Percentiles rank a stretch among this genome's conserved stretches.
phyloP scores from a whole-genome alignment of 2,329 filamentous ascomycete species.

The Colletotrichum acutatum region DNA sequence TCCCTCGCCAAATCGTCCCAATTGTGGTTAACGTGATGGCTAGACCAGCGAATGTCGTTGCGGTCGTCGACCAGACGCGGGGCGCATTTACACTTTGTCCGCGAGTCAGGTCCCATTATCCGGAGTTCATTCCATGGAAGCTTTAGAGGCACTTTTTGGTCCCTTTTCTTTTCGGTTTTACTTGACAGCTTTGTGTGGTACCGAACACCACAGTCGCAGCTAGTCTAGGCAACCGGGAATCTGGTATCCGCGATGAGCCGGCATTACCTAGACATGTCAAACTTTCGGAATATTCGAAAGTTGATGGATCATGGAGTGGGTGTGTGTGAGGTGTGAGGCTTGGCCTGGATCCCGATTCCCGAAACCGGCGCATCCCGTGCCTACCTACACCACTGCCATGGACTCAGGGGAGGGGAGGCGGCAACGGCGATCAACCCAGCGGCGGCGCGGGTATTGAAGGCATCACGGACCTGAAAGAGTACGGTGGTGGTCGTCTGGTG shows the following conservation, averaged over 20 bases:
- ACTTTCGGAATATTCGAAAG: neutral
- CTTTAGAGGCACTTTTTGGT: neutral
- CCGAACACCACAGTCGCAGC: neutral
- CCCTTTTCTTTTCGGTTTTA: neutral
- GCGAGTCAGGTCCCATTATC: conserved; percentile 16
- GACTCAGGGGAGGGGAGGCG: neutral
- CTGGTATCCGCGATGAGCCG: neutral
- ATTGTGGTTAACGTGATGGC: neutral
- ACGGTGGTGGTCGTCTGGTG: neutral
- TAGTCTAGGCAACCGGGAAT: conserved; percentile 17
- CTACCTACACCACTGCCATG: neutral
- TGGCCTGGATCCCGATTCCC: neutral
- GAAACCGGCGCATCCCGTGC: conserved; percentile 15
- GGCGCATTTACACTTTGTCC: neutral
- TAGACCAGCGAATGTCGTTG: conserved; percentile 14
- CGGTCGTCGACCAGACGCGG: neutral
- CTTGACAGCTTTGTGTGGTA: neutral
- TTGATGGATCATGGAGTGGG: neutral
- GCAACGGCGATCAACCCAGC: conserved; percentile 22
- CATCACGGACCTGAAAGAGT: neutral
- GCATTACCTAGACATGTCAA: conserved; percentile 9
- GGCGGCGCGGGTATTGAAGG: neutral
- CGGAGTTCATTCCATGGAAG: neutral
- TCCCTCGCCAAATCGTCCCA: neutral
- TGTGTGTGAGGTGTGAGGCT: neutral